Conservation (phyloP, 352 stramenopile genomes). For the Pythium dissotocum region DNA sequence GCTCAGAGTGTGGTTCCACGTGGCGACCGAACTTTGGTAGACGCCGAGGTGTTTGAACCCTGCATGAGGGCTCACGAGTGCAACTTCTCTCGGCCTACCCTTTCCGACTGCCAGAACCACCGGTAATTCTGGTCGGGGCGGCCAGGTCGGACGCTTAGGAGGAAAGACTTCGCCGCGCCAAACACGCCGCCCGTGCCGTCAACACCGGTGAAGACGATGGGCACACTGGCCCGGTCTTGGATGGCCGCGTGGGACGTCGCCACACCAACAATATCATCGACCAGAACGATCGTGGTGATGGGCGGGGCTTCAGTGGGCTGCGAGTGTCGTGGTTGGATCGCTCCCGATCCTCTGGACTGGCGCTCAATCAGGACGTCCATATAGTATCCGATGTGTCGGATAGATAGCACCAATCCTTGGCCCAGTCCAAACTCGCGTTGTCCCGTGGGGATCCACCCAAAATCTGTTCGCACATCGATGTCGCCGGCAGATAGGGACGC, state of each 20-base stretch:
- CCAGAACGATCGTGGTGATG: background rate
- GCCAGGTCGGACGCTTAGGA: background rate
- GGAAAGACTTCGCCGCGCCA: background rate
- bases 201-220: background rate
- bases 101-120: background rate
- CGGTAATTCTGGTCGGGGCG: background rate
- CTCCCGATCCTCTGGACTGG: background rate
- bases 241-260: background rate
- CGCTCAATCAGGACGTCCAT: slow-evolving; percentile 4
- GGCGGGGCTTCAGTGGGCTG: background rate
- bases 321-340: background rate
- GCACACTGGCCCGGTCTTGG: background rate
- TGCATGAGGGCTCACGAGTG: background rate
- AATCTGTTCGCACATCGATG: background rate
- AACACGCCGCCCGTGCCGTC: background rate
- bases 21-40: background rate
- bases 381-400: slow-evolving; percentile 6
- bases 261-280: background rate
- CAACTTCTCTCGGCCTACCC: background rate
- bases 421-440: background rate
- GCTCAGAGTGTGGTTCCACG: background rate
- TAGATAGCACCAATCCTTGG: background rate
- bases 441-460: background rate
- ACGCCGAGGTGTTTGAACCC: slow-evolving; percentile 8
- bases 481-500: background rate